Conservation (phyloP, 176 grass and related monocot genomes). For the Dendrocalamus sinicus region DNA sequence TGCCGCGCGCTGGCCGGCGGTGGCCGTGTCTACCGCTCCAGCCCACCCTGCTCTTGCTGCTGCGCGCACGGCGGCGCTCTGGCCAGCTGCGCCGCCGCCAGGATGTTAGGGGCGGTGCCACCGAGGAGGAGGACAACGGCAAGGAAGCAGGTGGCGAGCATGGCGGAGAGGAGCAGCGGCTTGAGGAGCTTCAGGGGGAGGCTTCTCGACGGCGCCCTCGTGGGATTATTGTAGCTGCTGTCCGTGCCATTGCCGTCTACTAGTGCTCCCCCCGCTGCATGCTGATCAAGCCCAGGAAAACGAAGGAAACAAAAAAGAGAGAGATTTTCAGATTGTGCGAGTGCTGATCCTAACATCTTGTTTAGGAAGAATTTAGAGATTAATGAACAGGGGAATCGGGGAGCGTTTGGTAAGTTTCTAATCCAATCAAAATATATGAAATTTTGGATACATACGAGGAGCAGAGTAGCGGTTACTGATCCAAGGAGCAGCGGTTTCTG, state of each 20-base stretch:
- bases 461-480: neutral
- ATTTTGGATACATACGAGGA: neutral
- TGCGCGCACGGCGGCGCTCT: neutral
- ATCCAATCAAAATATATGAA: neutral
- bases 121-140: constrained; percentile 37
- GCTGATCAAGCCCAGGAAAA: neutral
- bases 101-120: constrained; percentile 24
- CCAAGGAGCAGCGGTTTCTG: constrained; percentile 23
- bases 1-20: constrained; percentile 56
- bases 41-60: neutral
- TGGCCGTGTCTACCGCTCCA: constrained; percentile 38
- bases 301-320: neutral
- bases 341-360: neutral
- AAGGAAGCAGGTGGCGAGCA: constrained; percentile 45
- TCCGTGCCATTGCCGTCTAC: constrained; percentile 35
- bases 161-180: constrained; percentile 42
- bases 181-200: constrained; percentile 46
- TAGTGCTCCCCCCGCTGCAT: constrained; percentile 21
- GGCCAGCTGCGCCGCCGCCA: neutral
- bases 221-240: neutral
- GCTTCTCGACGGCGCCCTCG: constrained; percentile 29
- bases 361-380: neutral
- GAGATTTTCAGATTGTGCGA: neutral
- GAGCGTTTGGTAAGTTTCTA: neutral
- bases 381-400: neutral